phyloP scores from a whole-genome alignment of 139 green algal genomes.

The Mychonastes homosphaera region DNA sequence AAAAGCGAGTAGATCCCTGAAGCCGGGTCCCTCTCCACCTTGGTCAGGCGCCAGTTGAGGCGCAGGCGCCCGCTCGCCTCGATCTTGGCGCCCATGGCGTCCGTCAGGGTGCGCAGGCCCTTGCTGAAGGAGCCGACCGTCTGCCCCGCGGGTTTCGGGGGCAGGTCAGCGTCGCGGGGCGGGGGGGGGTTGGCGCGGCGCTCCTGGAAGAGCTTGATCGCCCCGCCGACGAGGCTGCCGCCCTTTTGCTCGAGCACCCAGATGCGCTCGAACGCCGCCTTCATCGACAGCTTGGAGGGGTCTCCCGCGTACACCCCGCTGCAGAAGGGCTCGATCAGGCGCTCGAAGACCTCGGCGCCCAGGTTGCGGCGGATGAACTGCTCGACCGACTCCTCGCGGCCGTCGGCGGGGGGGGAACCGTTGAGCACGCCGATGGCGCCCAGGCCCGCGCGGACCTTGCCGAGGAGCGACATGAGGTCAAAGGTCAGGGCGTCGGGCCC shows the following conservation, averaged over 20 bases:
- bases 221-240: constrained; percentile 81
- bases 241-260: constrained; percentile 81
- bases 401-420: not conserved
- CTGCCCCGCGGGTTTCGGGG: constrained; percentile 84
- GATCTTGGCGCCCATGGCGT: constrained; percentile 74
- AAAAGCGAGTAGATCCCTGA: constrained; percentile 30
- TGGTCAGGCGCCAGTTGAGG: constrained; percentile 76
- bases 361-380: constrained; percentile 94
- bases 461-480: constrained; percentile 76
- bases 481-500: constrained; percentile 80
- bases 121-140: constrained; percentile 89
- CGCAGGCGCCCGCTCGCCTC: constrained; percentile 14
- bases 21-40: constrained; percentile 36
- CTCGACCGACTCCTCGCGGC: constrained; percentile 88
- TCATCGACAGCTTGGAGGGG: constrained; percentile 91
- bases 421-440: constrained; percentile 79
- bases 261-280: constrained; percentile 89
- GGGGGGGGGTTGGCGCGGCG: constrained; percentile 62
- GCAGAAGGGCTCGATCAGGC: constrained; percentile 98
- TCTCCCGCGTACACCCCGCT: constrained; percentile 96
- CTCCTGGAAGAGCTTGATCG: constrained; percentile 71
- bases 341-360: constrained; percentile 88
- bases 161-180: constrained; percentile 72
- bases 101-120: constrained; percentile 79
- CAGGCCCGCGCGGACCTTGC: constrained; percentile 93